A percentile compares a stretch with the other conserved stretches of the same genome.
Conservation (phyloP, 139 green algal genomes). For the Edaphochlamys debaryana region DNA sequence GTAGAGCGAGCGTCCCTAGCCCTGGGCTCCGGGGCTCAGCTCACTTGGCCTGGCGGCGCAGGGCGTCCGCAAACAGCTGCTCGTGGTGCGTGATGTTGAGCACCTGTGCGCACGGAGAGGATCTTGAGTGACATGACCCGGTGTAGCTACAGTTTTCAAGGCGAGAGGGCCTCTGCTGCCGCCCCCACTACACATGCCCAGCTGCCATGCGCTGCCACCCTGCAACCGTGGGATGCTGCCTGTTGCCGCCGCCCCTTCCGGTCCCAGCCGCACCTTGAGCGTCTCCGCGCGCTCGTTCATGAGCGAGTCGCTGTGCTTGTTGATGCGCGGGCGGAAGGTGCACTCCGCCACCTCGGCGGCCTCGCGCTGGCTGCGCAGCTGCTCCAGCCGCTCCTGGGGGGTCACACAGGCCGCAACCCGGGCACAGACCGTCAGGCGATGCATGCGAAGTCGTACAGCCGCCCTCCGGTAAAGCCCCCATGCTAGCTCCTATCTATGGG, state of each 20-base stretch:
- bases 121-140: no score
- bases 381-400: conserved; percentile 28
- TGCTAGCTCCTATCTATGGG: no score
- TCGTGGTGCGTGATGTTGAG: conserved; percentile 62
- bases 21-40: neutral
- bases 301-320: conserved; percentile 59
- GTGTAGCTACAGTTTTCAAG: no score
- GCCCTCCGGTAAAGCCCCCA: no score
- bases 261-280: conserved; percentile 61
- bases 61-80: conserved; percentile 81
- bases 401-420: no score
- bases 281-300: conserved; percentile 74
- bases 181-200: no score
- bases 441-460: no score
- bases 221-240: no score
- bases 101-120: conserved; percentile 16
- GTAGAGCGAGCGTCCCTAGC: neutral
- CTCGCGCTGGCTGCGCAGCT: conserved; percentile 21
- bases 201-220: no score
- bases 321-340: conserved; percentile 81
- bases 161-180: no score
- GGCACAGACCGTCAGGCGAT: no score
- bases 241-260: no score
- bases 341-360: conserved; percentile 58
- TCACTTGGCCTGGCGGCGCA: conserved; percentile 60